Conservation (phyloP, 1,139 yeast genomes). For the Magnusiomyces ingens region DNA sequence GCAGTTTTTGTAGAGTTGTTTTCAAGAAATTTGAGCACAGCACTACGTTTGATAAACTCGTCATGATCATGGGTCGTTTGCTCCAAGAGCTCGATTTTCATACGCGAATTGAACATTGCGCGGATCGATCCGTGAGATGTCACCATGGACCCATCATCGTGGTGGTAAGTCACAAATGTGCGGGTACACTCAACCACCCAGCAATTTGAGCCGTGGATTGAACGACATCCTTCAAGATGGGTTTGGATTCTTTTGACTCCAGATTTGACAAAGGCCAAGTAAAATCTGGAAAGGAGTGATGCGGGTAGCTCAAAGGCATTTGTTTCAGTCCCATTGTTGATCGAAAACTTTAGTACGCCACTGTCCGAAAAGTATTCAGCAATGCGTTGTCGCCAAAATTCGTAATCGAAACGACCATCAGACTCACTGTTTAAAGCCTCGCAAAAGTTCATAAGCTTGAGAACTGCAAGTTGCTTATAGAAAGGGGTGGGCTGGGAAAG, state of each 20-base stretch:
- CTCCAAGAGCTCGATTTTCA: constrained; percentile 69
- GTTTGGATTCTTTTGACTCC: constrained; percentile 53
- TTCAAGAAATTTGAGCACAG: constrained; percentile 1
- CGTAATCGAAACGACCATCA: constrained; percentile 36
- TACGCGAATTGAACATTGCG: constrained; percentile 52
- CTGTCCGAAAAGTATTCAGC: constrained; percentile 45
- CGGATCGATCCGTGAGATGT: constrained; percentile 52
- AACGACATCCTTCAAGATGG: constrained; percentile 56
- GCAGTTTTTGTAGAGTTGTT: not conserved
- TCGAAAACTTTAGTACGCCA: constrained; percentile 41
- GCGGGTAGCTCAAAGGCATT: constrained; percentile 59
- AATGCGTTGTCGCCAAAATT: constrained; percentile 43
- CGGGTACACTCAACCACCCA: constrained; percentile 57
- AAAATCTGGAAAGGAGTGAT: constrained; percentile 60
- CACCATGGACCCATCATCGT: constrained; percentile 65
- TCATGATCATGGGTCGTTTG: constrained; percentile 44
- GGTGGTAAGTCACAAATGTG: constrained; percentile 48
- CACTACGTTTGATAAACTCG: constrained; percentile 8
- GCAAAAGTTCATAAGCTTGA: constrained; percentile 32
- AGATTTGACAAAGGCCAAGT: constrained; percentile 47
- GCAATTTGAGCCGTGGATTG: constrained; percentile 60
- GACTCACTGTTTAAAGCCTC: constrained; percentile 36
- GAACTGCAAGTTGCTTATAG: constrained; percentile 7
- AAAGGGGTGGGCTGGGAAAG: not conserved
- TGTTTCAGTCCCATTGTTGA: constrained; percentile 39